Evolutionary conservation across 441 rosid species (phyloP).

Genomic region (Pelargonium australe): DNA sequence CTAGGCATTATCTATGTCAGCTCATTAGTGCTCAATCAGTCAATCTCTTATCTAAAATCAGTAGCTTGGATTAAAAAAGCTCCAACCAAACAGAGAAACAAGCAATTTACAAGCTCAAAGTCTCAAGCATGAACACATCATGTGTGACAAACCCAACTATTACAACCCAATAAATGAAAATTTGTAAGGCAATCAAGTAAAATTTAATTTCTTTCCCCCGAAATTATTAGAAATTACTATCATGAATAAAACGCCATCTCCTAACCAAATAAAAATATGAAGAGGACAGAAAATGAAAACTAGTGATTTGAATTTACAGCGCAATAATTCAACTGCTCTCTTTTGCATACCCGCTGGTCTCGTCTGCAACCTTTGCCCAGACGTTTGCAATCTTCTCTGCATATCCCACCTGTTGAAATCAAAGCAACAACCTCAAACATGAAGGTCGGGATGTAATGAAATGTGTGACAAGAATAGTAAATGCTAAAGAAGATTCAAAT

Average conservation of each 20-base stretch:
- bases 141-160: slow-evolving; percentile 16
- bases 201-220: no score
- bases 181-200: no score
- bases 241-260: slow-evolving; percentile 25
- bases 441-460: not conserved
- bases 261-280: slow-evolving; percentile 24
- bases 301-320: slow-evolving; percentile 35
- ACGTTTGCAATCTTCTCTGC: slow-evolving; percentile 87
- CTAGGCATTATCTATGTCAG: no score
- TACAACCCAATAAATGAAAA: slow-evolving; percentile 9
- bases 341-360: slow-evolving; percentile 59
- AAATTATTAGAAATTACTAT: slow-evolving; percentile 18
- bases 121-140: not conserved
- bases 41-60: no score
- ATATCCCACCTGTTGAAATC: slow-evolving; percentile 64
- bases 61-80: not conserved
- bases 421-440: slow-evolving; percentile 5
- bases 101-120: slow-evolving; percentile 19
- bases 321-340: slow-evolving; percentile 35
- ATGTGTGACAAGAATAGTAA: not conserved
- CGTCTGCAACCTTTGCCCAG: slow-evolving; percentile 88
- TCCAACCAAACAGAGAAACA: slow-evolving; percentile 5
- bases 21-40: no score
- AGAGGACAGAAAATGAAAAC: slow-evolving; percentile 15
- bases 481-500: not conserved